These are phyloP conservation scores for Cercospora sp. DNA, from an alignment of 2,329 filamentous ascomycete genomes.

Conservation along the genomic window DNA sequence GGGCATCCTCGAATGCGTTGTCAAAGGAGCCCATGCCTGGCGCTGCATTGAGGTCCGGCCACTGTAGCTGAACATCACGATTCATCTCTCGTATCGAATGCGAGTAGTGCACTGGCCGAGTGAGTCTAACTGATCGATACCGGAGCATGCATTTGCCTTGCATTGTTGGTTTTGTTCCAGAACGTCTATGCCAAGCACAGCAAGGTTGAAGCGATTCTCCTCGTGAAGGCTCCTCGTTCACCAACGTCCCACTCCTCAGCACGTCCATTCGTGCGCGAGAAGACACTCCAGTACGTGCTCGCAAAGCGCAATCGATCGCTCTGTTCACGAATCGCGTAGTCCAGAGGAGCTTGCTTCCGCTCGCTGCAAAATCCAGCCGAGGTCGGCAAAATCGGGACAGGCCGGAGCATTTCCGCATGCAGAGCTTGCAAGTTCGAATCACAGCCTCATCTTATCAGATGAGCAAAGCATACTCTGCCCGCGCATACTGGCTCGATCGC, in stretches of 20 bases:
- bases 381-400: conserved; percentile 7
- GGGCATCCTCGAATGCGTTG: neutral
- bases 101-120: neutral
- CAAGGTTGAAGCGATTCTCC: neutral
- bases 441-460: conserved; percentile 20
- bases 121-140: neutral
- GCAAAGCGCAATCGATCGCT: neutral
- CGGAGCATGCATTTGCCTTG: neutral
- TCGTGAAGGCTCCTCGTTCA: neutral
- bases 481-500: conserved; percentile 4
- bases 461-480: conserved; percentile 7
- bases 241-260: neutral
- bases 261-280: neutral
- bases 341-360: neutral
- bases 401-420: conserved; percentile 8
- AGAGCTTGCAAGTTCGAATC: conserved; percentile 1
- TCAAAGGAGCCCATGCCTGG: neutral
- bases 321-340: neutral
- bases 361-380: conserved; percentile 5
- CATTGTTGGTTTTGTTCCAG: neutral
- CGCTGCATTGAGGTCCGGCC: no score
- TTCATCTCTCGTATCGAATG: neutral
- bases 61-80: neutral
- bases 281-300: neutral
- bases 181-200: neutral